Base-by-base conservation (phyloP, 2,329 filamentous ascomycete genomes). In the Penicillium capsulatum region DNA sequence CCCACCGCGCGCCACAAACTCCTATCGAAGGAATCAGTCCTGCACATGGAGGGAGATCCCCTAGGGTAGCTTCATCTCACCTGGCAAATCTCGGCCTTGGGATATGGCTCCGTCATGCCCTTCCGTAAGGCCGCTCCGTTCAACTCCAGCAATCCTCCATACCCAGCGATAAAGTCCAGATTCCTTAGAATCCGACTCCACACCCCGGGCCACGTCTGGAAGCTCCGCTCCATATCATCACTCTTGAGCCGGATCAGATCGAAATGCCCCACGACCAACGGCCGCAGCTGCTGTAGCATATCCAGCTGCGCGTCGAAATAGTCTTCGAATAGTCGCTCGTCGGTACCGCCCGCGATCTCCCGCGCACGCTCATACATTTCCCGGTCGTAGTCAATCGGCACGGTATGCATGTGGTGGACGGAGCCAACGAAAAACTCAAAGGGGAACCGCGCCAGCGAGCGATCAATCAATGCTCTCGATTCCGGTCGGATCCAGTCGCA, bases 391-490 rank as follows among this genome's bases (percentile, higher is more conserved):
- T 98, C 92, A 58, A 98, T 95, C 5, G 92, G 90, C 30, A 91
- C 73, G 11, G 81, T 81, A 58, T 86, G 80, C 6, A 90, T 85
- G 65, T 98, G 92, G 68, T 98, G 92, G 34, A 97, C 76, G 1
- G 86, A 94, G 42, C 92, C 92, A 59, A 98, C 76, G 70, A 96
- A 95, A 67, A 94, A 86, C 67, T 97, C 91, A 45, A 94, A 76
- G 7, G 69, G 66, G 27, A 86, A 76, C 46, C 78, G 73, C 5
- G 72, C 59, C 15, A 83, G 69, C 3, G 87, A 75, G 8, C 64
- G 53, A 22, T 69, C 58, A 42, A 94, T 81, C 32, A 84, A 68
- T 0, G 64, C 65, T 53, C 81, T 79, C 3, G 77, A 79, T 3
- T 72, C 74, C 0, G 83, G 75, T 5, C 90, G 82, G 62, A 96